These are phyloP conservation scores for Canavalia ensiformis DNA, from an alignment of 306 rosid genomes.

Conservation along the genomic window DNA sequence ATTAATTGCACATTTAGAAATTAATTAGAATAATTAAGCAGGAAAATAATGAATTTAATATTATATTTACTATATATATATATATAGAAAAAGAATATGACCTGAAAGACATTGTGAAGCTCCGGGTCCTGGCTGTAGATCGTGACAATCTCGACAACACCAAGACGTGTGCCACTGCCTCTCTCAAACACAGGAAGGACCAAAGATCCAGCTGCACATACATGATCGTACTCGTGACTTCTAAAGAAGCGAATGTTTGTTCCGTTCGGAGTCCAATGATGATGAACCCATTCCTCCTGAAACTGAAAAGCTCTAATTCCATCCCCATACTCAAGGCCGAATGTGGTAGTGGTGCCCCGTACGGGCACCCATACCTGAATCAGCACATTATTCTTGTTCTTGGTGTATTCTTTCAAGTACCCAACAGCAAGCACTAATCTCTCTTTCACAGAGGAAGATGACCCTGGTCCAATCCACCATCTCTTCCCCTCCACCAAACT, in stretches of 20 bases:
- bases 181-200: conserved; percentile 66
- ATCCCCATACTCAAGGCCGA: neutral
- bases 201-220: conserved; percentile 45
- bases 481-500: conserved; percentile 45
- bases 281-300: conserved; percentile 1
- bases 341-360: conserved; percentile 23
- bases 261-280: neutral
- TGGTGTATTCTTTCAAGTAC: conserved; percentile 57
- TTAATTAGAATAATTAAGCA: too few relatives aligned
- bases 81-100: too few relatives aligned
- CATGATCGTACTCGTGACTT: conserved; percentile 56
- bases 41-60: too few relatives aligned
- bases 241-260: conserved; percentile 50
- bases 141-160: conserved; percentile 58
- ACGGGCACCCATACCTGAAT: conserved; percentile 73
- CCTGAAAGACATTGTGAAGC: conserved; percentile 45
- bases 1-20: neutral
- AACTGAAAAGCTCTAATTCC: neutral
- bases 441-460: conserved; percentile 60
- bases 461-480: conserved; percentile 62
- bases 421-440: conserved; percentile 59
- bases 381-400: conserved; percentile 43
- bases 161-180: conserved; percentile 60
- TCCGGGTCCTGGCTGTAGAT: conserved; percentile 50
- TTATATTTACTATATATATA: too few relatives aligned